phyloP scores from a whole-genome alignment of 2,329 filamentous ascomycete species.

The Trichoderma harzianum region DNA sequence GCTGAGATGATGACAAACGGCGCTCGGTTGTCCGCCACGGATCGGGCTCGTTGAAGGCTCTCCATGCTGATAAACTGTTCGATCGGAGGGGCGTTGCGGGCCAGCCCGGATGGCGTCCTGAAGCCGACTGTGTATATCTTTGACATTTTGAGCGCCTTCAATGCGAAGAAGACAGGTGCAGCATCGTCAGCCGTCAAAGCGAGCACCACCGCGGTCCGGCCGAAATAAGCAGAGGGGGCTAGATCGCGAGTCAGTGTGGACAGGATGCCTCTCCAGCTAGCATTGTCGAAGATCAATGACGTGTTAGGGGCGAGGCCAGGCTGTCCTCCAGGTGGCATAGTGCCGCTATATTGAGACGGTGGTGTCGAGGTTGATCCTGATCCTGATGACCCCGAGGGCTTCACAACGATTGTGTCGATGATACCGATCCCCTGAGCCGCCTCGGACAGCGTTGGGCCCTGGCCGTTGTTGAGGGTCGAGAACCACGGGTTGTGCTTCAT shows the following conservation, averaged over 20 bases:
- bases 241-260: slow-evolving; percentile 78
- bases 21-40: slow-evolving; percentile 49
- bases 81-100: slow-evolving; percentile 61
- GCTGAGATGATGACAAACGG: slow-evolving; percentile 82
- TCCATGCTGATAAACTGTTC: slow-evolving; percentile 79
- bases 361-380: slow-evolving; percentile 44
- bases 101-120: slow-evolving; percentile 59
- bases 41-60: slow-evolving; percentile 52
- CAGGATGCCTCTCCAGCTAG: slow-evolving; percentile 80
- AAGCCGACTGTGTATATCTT: slow-evolving; percentile 85
- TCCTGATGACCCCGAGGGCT: slow-evolving; percentile 40
- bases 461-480: slow-evolving; percentile 46
- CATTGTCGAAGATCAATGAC: slow-evolving; percentile 72
- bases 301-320: slow-evolving; percentile 46
- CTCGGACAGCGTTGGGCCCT: slow-evolving; percentile 63
- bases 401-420: slow-evolving; percentile 75
- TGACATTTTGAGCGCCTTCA: slow-evolving; percentile 70
- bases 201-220: slow-evolving; percentile 71
- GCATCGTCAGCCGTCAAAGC: slow-evolving; percentile 72
- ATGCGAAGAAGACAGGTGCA: slow-evolving; percentile 72
- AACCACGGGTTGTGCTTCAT: slow-evolving; percentile 55
- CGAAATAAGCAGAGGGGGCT: slow-evolving; percentile 76
- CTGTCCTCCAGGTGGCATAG: slow-evolving; percentile 25
- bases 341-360: slow-evolving; percentile 37
- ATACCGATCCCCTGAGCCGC: slow-evolving; percentile 76